Conservation (phyloP, 2,329 filamentous ascomycete genomes). For the Fusarium sublunatum region DNA sequence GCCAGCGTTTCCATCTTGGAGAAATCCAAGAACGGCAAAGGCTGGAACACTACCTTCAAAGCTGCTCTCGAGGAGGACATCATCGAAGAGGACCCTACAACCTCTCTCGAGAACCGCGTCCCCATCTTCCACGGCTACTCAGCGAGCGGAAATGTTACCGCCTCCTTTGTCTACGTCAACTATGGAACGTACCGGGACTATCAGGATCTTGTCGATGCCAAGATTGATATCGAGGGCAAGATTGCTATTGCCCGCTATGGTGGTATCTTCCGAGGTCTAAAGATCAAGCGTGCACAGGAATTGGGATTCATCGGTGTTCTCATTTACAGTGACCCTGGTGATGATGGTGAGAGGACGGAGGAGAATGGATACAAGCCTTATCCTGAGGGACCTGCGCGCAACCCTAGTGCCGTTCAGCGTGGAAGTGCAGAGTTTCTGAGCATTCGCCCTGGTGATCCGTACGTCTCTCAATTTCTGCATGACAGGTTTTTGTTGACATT, state of each 20-base stretch:
- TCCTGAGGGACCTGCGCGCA: conserved; percentile 85
- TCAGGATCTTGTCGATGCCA: conserved; percentile 80
- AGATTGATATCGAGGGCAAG: conserved; percentile 82
- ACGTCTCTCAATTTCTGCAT: conserved; percentile 26
- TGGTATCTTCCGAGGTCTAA: conserved; percentile 86
- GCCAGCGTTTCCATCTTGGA: conserved; percentile 75
- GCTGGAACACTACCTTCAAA: conserved; percentile 76
- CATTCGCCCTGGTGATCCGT: conserved; percentile 76
- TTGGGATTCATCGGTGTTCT: conserved; percentile 88
- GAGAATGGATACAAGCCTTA: conserved; percentile 83
- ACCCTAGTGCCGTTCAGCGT: conserved; percentile 89
- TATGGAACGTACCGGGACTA: conserved; percentile 90
- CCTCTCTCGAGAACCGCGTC: conserved; percentile 75
- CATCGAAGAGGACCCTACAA: conserved; percentile 84
- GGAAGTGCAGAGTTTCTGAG: conserved; percentile 88
- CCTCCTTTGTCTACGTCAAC: conserved; percentile 87
- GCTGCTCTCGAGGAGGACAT: conserved; percentile 87
- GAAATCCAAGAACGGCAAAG: conserved; percentile 49
- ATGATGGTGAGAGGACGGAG: conserved; percentile 85
- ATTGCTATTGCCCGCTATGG: conserved; percentile 91
- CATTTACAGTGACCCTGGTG: conserved; percentile 88
- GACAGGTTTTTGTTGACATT: conserved; percentile 19
- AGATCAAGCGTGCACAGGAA: conserved; percentile 92
- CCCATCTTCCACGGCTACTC: conserved; percentile 97
- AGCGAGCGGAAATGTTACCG: conserved; percentile 90